These are phyloP conservation scores for Mrakia blollopis DNA, from an alignment of 768 basidiomycete genomes.

Conservation along the genomic window DNA sequence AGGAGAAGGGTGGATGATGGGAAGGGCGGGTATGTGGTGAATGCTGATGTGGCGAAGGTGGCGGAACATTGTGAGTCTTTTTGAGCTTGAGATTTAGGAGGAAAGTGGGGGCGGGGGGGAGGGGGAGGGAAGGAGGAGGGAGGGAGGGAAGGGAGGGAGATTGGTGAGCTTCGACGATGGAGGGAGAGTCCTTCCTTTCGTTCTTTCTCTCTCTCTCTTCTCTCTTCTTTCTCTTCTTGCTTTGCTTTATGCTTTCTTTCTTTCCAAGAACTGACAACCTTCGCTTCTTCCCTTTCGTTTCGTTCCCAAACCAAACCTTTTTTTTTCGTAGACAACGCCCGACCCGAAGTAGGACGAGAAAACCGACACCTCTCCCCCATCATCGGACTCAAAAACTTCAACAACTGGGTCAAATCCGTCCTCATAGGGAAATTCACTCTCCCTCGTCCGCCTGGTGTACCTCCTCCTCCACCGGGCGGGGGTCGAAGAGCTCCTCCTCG, in stretches of 20 bases:
- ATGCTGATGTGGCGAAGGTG: conserved; percentile 38
- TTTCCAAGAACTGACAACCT: too few relatives aligned
- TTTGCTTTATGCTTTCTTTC: too few relatives aligned
- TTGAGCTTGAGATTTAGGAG: background rate
- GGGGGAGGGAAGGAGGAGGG: background rate
- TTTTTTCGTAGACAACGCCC: conserved; percentile 70
- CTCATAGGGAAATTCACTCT: conserved; percentile 85
- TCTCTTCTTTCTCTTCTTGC: background rate
- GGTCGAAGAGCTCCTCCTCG: conserved; percentile 36
- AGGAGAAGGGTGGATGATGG: conserved; percentile 36
- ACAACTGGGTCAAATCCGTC: conserved; percentile 99
- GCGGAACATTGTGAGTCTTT: conserved; percentile 42
- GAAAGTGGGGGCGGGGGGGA: background rate
- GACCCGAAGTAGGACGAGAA: conserved; percentile 83
- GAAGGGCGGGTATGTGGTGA: conserved; percentile 35
- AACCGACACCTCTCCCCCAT: conserved; percentile 86
- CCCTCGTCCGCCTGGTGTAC: too few relatives aligned
- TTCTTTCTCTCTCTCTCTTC: too few relatives aligned
- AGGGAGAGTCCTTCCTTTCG: background rate
- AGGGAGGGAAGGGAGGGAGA: background rate
- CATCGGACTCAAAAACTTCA: conserved; percentile 93
- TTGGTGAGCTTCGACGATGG: background rate
- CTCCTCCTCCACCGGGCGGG: conserved; percentile 48
- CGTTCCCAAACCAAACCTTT: too few relatives aligned
- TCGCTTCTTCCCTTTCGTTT: background rate